Conservation (phyloP, 306 rosid species). For the Medicago lupulina region DNA sequence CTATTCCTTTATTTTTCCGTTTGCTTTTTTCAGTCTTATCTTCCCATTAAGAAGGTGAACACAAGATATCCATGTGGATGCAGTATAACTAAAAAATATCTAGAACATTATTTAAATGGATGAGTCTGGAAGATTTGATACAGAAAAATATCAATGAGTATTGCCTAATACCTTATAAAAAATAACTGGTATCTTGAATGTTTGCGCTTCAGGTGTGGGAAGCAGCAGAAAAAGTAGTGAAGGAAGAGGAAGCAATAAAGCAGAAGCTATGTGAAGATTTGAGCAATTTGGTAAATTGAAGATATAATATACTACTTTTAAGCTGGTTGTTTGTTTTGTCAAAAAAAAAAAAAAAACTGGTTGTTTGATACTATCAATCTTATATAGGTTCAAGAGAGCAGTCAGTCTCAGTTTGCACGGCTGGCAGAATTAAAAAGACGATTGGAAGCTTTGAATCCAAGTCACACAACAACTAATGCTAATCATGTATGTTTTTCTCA, state of each 20-base stretch:
- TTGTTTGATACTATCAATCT: constrained; percentile 48
- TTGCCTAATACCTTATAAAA: constrained; percentile 2
- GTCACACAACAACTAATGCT: constrained; percentile 55
- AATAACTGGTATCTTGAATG: constrained; percentile 32
- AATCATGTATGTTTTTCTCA: constrained; percentile 56
- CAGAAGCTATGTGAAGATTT: constrained; percentile 89
- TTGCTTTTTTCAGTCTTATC: constrained; percentile 2
- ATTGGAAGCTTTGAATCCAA: constrained; percentile 85
- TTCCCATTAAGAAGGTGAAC: constrained; percentile 17
- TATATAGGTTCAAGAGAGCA: constrained; percentile 87
- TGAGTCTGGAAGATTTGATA: constrained; percentile 23
- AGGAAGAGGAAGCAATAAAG: constrained; percentile 80
- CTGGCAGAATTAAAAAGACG: constrained; percentile 92
- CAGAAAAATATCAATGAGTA: constrained; percentile 5
- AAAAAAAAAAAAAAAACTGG: not conserved
- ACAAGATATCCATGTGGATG: constrained; percentile 19
- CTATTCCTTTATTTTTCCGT: constrained; percentile 4
- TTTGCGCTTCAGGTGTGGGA: constrained; percentile 69
- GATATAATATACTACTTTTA: constrained; percentile 37
- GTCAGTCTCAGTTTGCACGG: constrained; percentile 71
- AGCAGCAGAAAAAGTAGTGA: constrained; percentile 67
- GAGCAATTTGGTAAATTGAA: constrained; percentile 70
- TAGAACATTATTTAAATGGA: constrained; percentile 26
- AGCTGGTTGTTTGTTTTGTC: constrained; percentile 42
- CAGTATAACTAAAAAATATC: constrained; percentile 19